Evolutionary conservation across 2,329 filamentous ascomycete species (phyloP).

Genomic region (Hypoxylon sp.): DNA sequence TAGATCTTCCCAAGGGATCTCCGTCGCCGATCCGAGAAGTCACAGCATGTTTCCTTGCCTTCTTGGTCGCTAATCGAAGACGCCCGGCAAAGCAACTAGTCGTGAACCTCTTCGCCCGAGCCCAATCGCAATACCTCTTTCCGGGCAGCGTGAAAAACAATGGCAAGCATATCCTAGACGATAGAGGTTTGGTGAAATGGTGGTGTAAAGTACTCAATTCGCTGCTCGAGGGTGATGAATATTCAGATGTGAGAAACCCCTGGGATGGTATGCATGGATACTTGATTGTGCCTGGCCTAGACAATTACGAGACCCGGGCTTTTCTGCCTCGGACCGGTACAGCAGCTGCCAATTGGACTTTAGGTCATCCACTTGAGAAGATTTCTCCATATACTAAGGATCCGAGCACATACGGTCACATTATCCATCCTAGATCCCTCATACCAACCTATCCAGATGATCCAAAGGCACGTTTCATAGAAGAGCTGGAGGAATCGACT

Average conservation of each 20-base stretch:
- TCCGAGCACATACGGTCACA: constrained; percentile 56
- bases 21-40: constrained; percentile 82
- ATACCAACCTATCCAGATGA: constrained; percentile 96
- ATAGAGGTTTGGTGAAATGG: constrained; percentile 92
- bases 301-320: constrained; percentile 82
- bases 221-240: constrained; percentile 68
- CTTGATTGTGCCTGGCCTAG: constrained; percentile 88
- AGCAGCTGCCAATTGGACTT: constrained; percentile 73
- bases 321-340: constrained; percentile 75
- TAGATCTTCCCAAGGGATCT: constrained; percentile 73
- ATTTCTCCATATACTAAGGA: constrained; percentile 75
- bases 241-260: constrained; percentile 48
- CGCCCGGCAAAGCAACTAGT: constrained; percentile 77
- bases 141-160: constrained; percentile 88
- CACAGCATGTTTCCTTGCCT: constrained; percentile 80
- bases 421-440: constrained; percentile 83
- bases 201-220: constrained; percentile 93
- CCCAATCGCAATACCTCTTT: constrained; percentile 95
- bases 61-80: constrained; percentile 77
- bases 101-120: constrained; percentile 90
- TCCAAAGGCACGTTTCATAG: constrained; percentile 89
- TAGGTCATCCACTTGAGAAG: constrained; percentile 78
- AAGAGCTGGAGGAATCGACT: constrained; percentile 85
- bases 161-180: constrained; percentile 91
- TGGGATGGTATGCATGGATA: constrained; percentile 78